Conservation (phyloP, 371 early-diverging fungal species). For the Zopfochytrium polystomum region DNA sequence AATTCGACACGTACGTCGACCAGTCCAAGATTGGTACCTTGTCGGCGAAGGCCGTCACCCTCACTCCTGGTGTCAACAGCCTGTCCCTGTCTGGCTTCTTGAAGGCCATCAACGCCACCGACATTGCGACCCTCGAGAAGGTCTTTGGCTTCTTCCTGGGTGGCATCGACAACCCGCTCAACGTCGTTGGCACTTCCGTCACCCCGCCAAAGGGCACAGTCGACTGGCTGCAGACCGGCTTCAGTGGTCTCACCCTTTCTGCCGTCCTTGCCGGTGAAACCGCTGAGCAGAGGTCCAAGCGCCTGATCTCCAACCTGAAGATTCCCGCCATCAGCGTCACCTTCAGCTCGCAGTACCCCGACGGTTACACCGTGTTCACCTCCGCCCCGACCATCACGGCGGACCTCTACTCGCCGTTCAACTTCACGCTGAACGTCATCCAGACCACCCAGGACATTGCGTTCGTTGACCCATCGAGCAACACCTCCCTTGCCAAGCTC, state of each 20-base stretch:
- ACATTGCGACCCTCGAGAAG: neutral
- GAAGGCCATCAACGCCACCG: conserved; percentile 4
- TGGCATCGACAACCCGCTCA: conserved; percentile 1
- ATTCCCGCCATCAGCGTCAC: conserved; percentile 13
- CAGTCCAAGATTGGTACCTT: neutral
- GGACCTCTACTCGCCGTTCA: conserved; percentile 16
- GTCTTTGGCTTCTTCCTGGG: conserved; percentile 9
- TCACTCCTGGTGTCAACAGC: conserved; percentile 1
- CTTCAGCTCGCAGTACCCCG: conserved; percentile 7
- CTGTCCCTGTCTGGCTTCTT: neutral
- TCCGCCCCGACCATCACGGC: conserved; percentile 15
- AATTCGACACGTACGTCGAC: neutral
- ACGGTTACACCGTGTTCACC: conserved; percentile 3
- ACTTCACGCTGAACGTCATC: conserved; percentile 15
- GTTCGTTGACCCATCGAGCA: conserved; percentile 14
- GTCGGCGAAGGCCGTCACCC: neutral
- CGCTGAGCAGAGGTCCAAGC: neutral
- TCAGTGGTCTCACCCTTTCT: conserved; percentile 5
- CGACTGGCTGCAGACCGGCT: conserved; percentile 19
- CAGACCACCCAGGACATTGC: conserved; percentile 10
- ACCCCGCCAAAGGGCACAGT: neutral
- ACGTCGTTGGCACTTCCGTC: conserved; percentile 9
- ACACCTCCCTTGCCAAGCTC: conserved; percentile 10
- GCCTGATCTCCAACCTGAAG: neutral
- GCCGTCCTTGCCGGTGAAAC: conserved; percentile 9